Base-by-base conservation (phyloP, 1,284 basidiomycete genomes). In the Rhodotorula sp. region DNA sequence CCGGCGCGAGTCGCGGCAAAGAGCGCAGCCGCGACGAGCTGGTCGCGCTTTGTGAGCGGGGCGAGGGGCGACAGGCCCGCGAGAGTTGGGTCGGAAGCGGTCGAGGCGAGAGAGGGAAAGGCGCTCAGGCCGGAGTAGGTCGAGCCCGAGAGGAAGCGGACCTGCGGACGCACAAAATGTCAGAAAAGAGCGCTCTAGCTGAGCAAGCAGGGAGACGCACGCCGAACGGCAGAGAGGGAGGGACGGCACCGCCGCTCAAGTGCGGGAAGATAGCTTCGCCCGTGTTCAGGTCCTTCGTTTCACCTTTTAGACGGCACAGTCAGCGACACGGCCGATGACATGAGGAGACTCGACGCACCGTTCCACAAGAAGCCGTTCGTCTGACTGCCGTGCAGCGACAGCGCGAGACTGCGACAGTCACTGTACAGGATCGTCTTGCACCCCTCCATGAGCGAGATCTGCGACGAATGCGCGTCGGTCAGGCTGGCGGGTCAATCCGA, bases 401-500 rank as follows among this genome's bases (percentile, higher is more conserved):
- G 83, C 4, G 89, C 89, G n/a, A 96, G 85, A 54, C 88, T 86
- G 1, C 87, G 85, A 76, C 90, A 90, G 80, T 97, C 94, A 23
- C 91, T 88, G 66, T 91, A 86, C 71, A 97, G 80, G 66, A 97
- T 93, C 3, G 87, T 88, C 81, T 92, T 89, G 79, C 93, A 96
- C 1, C 94, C 94, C 77, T 96, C 92, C 59, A 97, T 84, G 8
- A 97, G 82, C 2, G 91, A 93, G 45, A 92, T 91, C 80, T 93
- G 89, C 41, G 25, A 7, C 44, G 3, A 8, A 16, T 23, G 5
- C 7, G 27, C 23, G 7, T 13, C 12, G 42, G 46, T 50, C 50
- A 8, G 41, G 1, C 10, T 19, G 13, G 13, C 19, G 42, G 7
- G 8, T 17, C 44, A 44, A 27, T n/a, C 17, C 14, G 45, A 41